phyloP scores from a whole-genome alignment of 148 eudicot genomes.

The Limonium bicolor region DNA sequence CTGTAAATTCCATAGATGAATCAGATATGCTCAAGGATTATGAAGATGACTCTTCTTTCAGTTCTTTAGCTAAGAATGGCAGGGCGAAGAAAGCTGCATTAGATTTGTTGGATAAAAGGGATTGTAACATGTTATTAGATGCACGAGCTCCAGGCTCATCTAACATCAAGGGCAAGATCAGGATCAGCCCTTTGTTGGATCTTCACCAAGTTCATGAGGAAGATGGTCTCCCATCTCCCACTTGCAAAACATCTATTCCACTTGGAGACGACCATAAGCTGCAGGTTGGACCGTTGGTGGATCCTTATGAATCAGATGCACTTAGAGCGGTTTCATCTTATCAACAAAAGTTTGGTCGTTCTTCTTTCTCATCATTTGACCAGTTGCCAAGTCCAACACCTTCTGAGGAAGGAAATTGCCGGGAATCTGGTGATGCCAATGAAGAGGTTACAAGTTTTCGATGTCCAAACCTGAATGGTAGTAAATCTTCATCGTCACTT shows the following conservation, averaged over 20 bases:
- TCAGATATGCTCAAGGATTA: slow-evolving; percentile 6
- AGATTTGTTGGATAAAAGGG: slow-evolving; percentile 19
- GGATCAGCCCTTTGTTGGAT: slow-evolving; percentile 54
- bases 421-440: slow-evolving; percentile 32
- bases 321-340: slow-evolving; percentile 72
- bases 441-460: slow-evolving; percentile 66
- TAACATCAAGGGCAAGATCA: slow-evolving; percentile 31
- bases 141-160: slow-evolving; percentile 18
- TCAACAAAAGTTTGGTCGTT: slow-evolving; percentile 79
- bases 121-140: slow-evolving; percentile 10
- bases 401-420: slow-evolving; percentile 55
- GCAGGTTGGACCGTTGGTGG: slow-evolving; percentile 17
- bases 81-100: slow-evolving; percentile 4
- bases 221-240: slow-evolving; percentile 94
- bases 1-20: slow-evolving; percentile 17
- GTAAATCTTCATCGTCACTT: too few relatives aligned
- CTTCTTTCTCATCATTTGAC: slow-evolving; percentile 36
- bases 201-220: slow-evolving; percentile 81
- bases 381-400: slow-evolving; percentile 97
- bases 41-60: slow-evolving; percentile 2
- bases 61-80: neutral
- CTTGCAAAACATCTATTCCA: slow-evolving; percentile 31
- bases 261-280: slow-evolving; percentile 15
- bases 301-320: slow-evolving; percentile 81
- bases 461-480: too few relatives aligned